phyloP scores from a whole-genome alignment of 192 early-diverging fungal genomes.

The Backusella sp. region DNA sequence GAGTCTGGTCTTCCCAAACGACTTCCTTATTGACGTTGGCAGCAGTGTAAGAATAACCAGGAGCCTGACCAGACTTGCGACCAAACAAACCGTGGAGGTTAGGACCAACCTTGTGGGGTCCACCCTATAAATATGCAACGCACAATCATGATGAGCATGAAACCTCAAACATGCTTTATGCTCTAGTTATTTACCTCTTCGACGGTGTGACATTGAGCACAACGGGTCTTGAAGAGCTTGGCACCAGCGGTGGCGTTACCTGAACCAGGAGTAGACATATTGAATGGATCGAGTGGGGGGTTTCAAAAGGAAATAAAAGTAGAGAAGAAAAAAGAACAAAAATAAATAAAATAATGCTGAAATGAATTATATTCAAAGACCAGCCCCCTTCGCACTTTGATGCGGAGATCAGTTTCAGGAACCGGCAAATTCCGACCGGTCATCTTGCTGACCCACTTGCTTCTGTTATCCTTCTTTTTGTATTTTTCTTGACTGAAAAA shows the following conservation, averaged over 20 bases:
- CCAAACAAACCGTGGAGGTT: conserved; percentile 94
- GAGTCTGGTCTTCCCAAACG: conserved; percentile 81
- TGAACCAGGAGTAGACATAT: conserved; percentile 17
- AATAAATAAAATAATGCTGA: neutral
- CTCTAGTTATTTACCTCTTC: conserved; percentile 47
- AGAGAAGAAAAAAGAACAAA: neutral
- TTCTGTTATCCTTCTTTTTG: too few relatives aligned
- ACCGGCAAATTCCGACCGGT: neutral
- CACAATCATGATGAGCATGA: too few relatives aligned
- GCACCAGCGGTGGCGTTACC: conserved; percentile 40
- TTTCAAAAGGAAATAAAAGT: neutral
- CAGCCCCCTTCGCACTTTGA: neutral
- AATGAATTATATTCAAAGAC: conserved; percentile 1
- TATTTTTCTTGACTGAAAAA: too few relatives aligned
- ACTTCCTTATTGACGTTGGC: conserved; percentile 88
- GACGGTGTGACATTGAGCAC: conserved; percentile 97
- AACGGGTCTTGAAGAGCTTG: conserved; percentile 93
- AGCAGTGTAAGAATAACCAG: conserved; percentile 90
- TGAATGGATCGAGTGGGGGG: neutral
- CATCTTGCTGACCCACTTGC: too few relatives aligned
- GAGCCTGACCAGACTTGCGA: conserved; percentile 80
- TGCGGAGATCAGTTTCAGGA: conserved; percentile 4
- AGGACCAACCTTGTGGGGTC: conserved; percentile 93
- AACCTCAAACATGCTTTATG: too few relatives aligned
- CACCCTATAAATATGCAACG: conserved; percentile 48